These are phyloP conservation scores for Magnusiomyces clavatus DNA, from an alignment of 1,139 yeast species.

Conservation along the genomic window DNA sequence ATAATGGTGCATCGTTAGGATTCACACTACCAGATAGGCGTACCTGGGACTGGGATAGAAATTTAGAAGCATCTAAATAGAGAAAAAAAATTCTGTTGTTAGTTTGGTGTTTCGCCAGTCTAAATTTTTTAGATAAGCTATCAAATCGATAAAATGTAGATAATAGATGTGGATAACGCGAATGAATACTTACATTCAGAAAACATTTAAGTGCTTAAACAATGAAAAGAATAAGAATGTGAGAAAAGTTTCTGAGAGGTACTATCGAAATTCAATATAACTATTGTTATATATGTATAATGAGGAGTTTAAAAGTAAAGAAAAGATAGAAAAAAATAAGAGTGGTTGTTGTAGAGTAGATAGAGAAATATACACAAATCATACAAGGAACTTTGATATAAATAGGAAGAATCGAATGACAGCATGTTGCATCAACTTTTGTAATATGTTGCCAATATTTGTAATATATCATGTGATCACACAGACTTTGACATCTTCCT, in stretches of 20 bases:
- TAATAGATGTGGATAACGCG: neutral
- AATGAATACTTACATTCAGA: slow-evolving; percentile 26
- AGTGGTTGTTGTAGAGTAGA: too few species aligned
- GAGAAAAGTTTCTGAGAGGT: neutral
- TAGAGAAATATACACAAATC: too few species aligned
- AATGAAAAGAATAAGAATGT: neutral
- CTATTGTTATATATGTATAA: neutral
- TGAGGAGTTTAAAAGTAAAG: neutral
- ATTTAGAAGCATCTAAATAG: slow-evolving; percentile 33
- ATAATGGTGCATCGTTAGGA: slow-evolving; percentile 26
- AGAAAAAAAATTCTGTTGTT: neutral
- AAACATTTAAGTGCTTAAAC: slow-evolving; percentile 18
- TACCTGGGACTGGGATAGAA: slow-evolving; percentile 32
- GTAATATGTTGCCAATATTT: too few species aligned
- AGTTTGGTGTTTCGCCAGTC: slow-evolving; percentile 10
- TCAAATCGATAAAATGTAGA: slow-evolving; percentile 13
- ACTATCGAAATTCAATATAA: neutral
- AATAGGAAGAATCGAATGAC: too few species aligned
- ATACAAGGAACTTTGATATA: too few species aligned
- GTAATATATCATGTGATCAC: too few species aligned
- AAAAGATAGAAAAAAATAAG: neutral
- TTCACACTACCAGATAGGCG: slow-evolving; percentile 19
- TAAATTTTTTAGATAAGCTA: neutral
- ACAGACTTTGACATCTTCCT: too few species aligned
- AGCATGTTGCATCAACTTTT: too few species aligned